Conservation (phyloP, 805 yeast species). For the Metschnikowia henanensis region DNA sequence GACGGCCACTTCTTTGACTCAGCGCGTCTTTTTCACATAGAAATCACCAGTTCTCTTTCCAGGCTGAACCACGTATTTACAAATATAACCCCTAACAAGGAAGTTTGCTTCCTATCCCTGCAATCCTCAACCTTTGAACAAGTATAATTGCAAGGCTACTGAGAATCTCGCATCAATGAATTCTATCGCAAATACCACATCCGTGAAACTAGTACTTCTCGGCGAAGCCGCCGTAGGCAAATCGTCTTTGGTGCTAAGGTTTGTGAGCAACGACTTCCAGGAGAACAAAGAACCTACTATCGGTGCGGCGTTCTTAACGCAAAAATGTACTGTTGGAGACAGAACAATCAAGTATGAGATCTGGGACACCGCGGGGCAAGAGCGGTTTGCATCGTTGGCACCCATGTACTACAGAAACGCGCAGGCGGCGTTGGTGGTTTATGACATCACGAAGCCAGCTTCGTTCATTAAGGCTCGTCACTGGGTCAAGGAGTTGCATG, state of each 20-base stretch:
- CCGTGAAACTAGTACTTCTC: slow-evolving; percentile 64
- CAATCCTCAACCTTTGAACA: too few species aligned
- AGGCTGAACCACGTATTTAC: too few species aligned
- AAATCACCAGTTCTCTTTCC: too few species aligned
- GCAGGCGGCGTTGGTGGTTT: slow-evolving; percentile 77
- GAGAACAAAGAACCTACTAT: slow-evolving; percentile 77
- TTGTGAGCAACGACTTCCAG: slow-evolving; percentile 72
- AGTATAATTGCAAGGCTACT: neutral
- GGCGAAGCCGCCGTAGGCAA: slow-evolving; percentile 88
- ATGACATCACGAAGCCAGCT: slow-evolving; percentile 67
- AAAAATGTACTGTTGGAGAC: slow-evolving; percentile 52
- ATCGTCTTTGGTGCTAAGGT: slow-evolving; percentile 65
- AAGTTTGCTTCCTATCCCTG: too few species aligned
- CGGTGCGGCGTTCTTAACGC: slow-evolving; percentile 83
- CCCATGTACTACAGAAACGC: slow-evolving; percentile 85
- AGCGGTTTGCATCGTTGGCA: slow-evolving; percentile 71
- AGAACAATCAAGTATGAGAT: slow-evolving; percentile 71
- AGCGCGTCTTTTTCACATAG: too few species aligned
- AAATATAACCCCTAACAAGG: too few species aligned
- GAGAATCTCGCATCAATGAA: slow-evolving; percentile 2
- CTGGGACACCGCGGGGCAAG: slow-evolving; percentile 91
- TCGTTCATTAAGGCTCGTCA: slow-evolving; percentile 71
- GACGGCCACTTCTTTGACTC: too few species aligned
- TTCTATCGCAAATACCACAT: slow-evolving; percentile 16
- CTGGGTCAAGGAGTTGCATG: slow-evolving; percentile 79